Evolutionary conservation across 768 basidiomycete species (phyloP).

Genomic region (Rhizopogon roseolus): DNA sequence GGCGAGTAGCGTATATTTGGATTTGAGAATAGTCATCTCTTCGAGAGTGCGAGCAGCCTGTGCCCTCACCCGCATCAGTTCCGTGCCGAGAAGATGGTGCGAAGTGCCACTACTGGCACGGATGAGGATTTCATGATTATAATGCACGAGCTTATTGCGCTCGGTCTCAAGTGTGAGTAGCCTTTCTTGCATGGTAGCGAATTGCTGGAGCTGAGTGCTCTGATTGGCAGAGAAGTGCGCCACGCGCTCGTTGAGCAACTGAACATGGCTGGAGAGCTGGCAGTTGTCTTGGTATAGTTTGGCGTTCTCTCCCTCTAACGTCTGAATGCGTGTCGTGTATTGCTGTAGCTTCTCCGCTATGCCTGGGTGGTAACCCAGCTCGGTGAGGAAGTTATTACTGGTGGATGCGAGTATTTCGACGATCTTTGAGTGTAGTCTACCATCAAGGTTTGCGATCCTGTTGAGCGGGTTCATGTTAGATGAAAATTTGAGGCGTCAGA

Average conservation of each 20-base stretch:
- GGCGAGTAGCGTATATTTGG: constrained; percentile 18
- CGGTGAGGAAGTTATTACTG: constrained; percentile 41
- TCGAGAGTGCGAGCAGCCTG: constrained; percentile 11
- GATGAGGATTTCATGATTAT: constrained; percentile 22
- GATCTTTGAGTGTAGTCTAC: constrained; percentile 26
- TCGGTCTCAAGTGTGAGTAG: constrained; percentile 18
- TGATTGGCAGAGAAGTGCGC: constrained; percentile 12
- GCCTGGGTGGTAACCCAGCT: constrained; percentile 43
- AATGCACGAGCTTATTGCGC: constrained; percentile 8
- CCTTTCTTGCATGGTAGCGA: constrained; percentile 22
- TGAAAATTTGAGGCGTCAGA: background rate
- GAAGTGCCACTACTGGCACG: constrained; percentile 7
- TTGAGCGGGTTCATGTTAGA: background rate
- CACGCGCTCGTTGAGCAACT: constrained; percentile 26
- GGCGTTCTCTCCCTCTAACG: constrained; percentile 22
- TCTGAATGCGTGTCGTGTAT: constrained; percentile 27
- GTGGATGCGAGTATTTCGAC: constrained; percentile 40
- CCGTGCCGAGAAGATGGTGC: constrained; percentile 12
- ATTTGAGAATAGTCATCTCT: constrained; percentile 14
- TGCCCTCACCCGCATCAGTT: constrained; percentile 7
- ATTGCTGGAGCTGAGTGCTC: constrained; percentile 11
- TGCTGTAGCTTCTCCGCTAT: constrained; percentile 22
- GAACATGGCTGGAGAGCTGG: constrained; percentile 22
- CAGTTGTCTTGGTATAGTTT: constrained; percentile 36
- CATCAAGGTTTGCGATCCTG: background rate